Evolutionary conservation across 768 basidiomycete species (phyloP).

Genomic region (Pisolithus sp.): DNA sequence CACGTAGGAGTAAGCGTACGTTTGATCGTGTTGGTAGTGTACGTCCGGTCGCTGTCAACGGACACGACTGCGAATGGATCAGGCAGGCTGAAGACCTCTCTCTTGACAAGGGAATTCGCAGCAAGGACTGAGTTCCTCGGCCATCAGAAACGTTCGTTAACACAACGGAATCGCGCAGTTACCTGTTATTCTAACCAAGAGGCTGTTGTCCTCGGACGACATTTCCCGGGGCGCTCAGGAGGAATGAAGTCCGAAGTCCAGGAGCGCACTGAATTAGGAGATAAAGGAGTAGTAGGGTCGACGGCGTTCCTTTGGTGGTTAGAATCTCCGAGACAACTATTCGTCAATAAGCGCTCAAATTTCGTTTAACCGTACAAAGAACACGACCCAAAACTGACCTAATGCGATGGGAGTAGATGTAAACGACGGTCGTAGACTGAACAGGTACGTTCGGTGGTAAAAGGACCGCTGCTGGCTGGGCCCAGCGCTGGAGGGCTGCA

Average conservation of each 20-base stretch:
- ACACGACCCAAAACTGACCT: too few species aligned
- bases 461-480: too few species aligned
- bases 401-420: too few species aligned
- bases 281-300: not conserved
- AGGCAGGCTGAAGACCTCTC: conserved; percentile 74
- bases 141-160: not conserved
- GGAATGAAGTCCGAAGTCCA: not conserved
- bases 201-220: conserved; percentile 13
- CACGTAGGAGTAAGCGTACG: conserved; percentile 67
- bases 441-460: too few species aligned
- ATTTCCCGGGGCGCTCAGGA: conserved; percentile 5
- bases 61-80: conserved; percentile 88
- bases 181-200: conserved; percentile 23
- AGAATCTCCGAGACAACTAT: too few species aligned
- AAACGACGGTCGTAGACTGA: too few species aligned
- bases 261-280: not conserved
- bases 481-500: too few species aligned
- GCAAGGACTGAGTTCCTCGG: conserved; percentile 55
- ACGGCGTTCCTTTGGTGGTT: not conserved
- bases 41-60: conserved; percentile 78
- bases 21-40: conserved; percentile 67
- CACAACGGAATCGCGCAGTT: not conserved
- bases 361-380: too few species aligned
- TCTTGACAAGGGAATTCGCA: conserved; percentile 67
- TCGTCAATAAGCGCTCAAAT: too few species aligned